phyloP scores from a whole-genome alignment of 495 filamentous ascomycete species.

The Neurospora sp. region DNA sequence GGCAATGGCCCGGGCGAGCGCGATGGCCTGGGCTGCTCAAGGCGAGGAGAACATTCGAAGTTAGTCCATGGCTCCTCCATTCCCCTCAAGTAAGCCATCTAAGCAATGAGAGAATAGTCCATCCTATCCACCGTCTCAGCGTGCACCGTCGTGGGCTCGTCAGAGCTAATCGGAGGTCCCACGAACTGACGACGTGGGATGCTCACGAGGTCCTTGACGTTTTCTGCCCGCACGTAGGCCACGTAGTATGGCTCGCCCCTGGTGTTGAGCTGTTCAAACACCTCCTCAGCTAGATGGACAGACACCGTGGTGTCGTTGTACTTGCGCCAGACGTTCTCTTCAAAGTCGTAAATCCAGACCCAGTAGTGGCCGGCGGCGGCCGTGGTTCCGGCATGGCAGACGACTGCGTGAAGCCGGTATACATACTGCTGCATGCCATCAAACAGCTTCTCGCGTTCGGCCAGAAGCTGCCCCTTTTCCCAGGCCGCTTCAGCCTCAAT shows the following conservation, averaged over 20 bases:
- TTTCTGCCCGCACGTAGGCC: constrained; percentile 63
- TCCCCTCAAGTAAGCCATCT: background rate
- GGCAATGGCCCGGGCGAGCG: background rate
- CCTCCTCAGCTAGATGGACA: constrained; percentile 44
- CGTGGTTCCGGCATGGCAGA: constrained; percentile 67
- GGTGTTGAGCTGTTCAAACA: constrained; percentile 54
- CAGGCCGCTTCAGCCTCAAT: constrained; percentile 3
- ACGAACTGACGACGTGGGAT: constrained; percentile 22
- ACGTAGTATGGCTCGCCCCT: constrained; percentile 79
- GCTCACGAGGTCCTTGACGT: constrained; percentile 52
- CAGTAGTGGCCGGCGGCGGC: constrained; percentile 78
- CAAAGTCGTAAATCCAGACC: constrained; percentile 91
- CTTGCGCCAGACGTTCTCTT: constrained; percentile 70
- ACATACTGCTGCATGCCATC: constrained; percentile 44
- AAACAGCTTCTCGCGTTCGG: constrained; percentile 53
- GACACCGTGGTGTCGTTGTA: constrained; percentile 87
- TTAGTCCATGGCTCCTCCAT: background rate
- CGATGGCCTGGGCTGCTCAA: background rate
- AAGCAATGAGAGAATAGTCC: background rate
- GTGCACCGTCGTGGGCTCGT: background rate
- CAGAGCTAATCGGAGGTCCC: background rate
- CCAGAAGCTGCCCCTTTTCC: constrained; percentile 2
- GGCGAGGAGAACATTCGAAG: background rate
- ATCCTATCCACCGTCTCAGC: background rate
- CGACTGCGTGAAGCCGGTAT: constrained; percentile 85